Percentiles rank a stretch among this genome's conserved stretches.
Conservation (phyloP, 2,329 filamentous ascomycete species). For the Venturia pyrina region DNA sequence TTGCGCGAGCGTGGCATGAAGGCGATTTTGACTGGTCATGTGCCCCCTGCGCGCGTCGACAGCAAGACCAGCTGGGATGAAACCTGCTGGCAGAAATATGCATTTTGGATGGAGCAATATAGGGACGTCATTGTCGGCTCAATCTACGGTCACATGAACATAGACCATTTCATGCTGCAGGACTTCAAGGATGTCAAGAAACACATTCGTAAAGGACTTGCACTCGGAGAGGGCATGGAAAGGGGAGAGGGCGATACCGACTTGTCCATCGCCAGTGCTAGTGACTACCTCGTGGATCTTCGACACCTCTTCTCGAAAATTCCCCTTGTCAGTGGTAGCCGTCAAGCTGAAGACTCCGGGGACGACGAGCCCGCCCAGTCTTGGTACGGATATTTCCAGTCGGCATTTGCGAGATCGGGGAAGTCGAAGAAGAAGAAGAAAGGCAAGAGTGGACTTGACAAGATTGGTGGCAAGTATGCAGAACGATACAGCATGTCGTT, state of each 20-base stretch:
- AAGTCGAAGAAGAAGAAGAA: conserved; percentile 45
- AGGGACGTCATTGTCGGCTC: conserved; percentile 76
- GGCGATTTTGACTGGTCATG: conserved; percentile 87
- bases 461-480: conserved; percentile 70
- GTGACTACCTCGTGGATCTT: conserved; percentile 70
- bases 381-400: background rate
- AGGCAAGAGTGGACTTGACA: conserved; percentile 39
- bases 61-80: conserved; percentile 90
- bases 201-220: conserved; percentile 31
- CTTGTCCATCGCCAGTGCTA: conserved; percentile 46
- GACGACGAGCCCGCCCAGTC: conserved; percentile 16
- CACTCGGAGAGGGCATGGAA: conserved; percentile 20
- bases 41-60: conserved; percentile 77
- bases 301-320: conserved; percentile 68
- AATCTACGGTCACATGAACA: conserved; percentile 94
- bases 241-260: conserved; percentile 34
- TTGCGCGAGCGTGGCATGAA: conserved; percentile 81
- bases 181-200: conserved; percentile 70
- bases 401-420: conserved; percentile 20
- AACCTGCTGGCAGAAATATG: conserved; percentile 97
- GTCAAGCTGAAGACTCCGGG: conserved; percentile 15
- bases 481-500: conserved; percentile 77
- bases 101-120: conserved; percentile 80
- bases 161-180: conserved; percentile 91
- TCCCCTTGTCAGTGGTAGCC: conserved; percentile 42